These are phyloP conservation scores for Globisporangium irregulare DNA, from an alignment of 352 stramenopile genomes.

Conservation along the genomic window DNA sequence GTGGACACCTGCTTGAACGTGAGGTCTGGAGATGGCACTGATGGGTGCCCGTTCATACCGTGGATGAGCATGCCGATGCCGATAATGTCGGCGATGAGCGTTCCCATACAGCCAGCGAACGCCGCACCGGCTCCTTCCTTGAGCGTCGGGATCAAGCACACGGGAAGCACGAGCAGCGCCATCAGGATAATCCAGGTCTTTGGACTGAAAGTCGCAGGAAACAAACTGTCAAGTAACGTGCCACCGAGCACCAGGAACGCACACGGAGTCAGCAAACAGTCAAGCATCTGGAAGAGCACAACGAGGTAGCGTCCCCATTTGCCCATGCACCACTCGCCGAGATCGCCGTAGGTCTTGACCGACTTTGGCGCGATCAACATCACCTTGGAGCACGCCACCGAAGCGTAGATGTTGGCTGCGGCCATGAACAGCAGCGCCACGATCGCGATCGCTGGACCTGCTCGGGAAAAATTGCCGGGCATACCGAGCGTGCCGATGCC, in stretches of 20 bases:
- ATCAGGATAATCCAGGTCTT: slow-evolving; percentile 31
- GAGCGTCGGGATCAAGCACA: slow-evolving; percentile 27
- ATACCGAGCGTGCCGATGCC: slow-evolving; percentile 33
- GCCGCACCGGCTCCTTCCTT: slow-evolving; percentile 27
- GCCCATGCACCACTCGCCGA: slow-evolving; percentile 33
- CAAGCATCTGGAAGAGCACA: slow-evolving; percentile 16
- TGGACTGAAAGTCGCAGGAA: slow-evolving; percentile 15
- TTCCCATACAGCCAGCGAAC: slow-evolving; percentile 26
- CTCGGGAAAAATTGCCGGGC: slow-evolving; percentile 26
- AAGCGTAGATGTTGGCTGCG: slow-evolving; percentile 26
- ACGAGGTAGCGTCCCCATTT: slow-evolving; percentile 22
- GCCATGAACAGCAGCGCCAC: slow-evolving; percentile 31
- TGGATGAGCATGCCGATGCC: slow-evolving; percentile 20
- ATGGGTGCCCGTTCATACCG: slow-evolving; percentile 22
- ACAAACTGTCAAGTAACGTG: slow-evolving; percentile 20
- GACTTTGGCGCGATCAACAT: slow-evolving; percentile 21
- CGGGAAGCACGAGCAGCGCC: slow-evolving; percentile 21
- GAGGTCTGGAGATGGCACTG: slow-evolving; percentile 16
- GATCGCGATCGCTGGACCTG: slow-evolving; percentile 18
- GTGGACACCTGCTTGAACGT: slow-evolving; percentile 24
- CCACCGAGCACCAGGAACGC: slow-evolving; percentile 26
- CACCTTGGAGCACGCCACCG: slow-evolving; percentile 24
- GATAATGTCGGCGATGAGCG: slow-evolving; percentile 28
- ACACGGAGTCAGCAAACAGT: slow-evolving; percentile 19
- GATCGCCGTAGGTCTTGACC: slow-evolving; percentile 29